Evolutionary conservation across 2,329 filamentous ascomycete genomes (phyloP), one percentile per base, ranked within the genome.

Genomic region (Ophiostoma piceae): DNA sequence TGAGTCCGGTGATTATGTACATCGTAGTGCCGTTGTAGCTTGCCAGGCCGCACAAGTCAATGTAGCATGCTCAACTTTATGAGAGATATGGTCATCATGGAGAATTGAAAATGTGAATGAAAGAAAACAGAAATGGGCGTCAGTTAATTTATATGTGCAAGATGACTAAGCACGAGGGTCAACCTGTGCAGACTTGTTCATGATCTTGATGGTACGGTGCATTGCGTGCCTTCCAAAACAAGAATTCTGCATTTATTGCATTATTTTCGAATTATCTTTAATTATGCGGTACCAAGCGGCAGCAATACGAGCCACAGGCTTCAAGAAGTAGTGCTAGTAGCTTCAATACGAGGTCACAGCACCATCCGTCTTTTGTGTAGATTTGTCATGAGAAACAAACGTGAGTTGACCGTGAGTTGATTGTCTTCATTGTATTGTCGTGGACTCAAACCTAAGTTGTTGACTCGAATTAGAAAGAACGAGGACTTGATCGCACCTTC

Each of bases 231-330:
- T 57, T 57, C 51, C 11, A 26, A 57, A 57, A 26, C 51, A 57
- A 16, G 51, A 26, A 26, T 26, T 57, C 11, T 57, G 51, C 51
- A 57, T 57, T 57, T 57, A 57, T 4, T 7, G 1, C 8, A 26
- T 57, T 57, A 57, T 57, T 57, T 26, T 26, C 11, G 51, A 11
- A 57, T 57, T 57, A 26, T 29, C 1, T 57, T 57, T 57, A 26
- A 57, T 57, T 22, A 8, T 26, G 22, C 22, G 22, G 51, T 29
- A 29, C 22, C 51, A 57, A 57, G 51, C 51, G 51, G 51, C 51
- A 57, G 51, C 51, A 57, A 57, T 57, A 57, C 51, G 51, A 57
- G 51, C 51, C 51, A 57, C 16, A 57, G 51, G 51, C 43, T 57
- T 57, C 26, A 57, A 22, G 51, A 14, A 41, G 35, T 8, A 67